Conservation (phyloP, 2,329 filamentous ascomycete species). For the Penicillium corylophilum region DNA sequence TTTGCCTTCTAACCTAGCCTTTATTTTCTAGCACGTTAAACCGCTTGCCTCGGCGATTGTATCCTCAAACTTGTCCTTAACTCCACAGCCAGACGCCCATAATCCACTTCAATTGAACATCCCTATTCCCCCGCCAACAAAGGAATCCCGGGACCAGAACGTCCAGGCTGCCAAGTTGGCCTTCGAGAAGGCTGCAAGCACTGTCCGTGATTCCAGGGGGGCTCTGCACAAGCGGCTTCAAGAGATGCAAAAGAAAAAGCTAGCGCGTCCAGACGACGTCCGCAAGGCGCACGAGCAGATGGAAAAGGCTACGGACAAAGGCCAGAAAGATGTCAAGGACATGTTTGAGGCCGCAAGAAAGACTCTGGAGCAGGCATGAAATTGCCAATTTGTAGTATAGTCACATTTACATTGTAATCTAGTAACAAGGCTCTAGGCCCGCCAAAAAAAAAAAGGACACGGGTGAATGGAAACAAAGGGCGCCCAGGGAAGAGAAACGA, state of each 20-base stretch:
- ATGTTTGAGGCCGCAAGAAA: constrained; percentile 45
- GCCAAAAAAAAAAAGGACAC: neutral
- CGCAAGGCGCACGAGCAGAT: constrained; percentile 48
- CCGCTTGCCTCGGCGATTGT: constrained; percentile 44
- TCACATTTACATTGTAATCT: constrained; percentile 11
- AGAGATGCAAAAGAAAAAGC: constrained; percentile 45
- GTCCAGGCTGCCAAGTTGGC: constrained; percentile 42
- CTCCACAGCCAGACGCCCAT: constrained; percentile 43
- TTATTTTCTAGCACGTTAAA: constrained; percentile 42
- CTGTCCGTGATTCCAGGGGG: constrained; percentile 44
- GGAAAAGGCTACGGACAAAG: constrained; percentile 49
- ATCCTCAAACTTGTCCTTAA: constrained; percentile 44
- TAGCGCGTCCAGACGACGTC: constrained; percentile 46
- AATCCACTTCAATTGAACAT: constrained; percentile 48
- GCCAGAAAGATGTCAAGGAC: constrained; percentile 48
- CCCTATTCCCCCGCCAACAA: constrained; percentile 47
- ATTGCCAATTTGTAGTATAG: constrained; percentile 10
- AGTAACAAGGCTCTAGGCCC: neutral
- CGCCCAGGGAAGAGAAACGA: neutral
- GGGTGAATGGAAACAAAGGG: neutral
- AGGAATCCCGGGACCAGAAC: constrained; percentile 46
- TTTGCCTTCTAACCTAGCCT: neutral
- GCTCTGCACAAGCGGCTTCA: constrained; percentile 47
- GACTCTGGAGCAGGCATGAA: constrained; percentile 36
- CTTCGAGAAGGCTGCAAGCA: constrained; percentile 43